Conservation (phyloP, 306 rosid genomes). For the Neltuma alba region DNA sequence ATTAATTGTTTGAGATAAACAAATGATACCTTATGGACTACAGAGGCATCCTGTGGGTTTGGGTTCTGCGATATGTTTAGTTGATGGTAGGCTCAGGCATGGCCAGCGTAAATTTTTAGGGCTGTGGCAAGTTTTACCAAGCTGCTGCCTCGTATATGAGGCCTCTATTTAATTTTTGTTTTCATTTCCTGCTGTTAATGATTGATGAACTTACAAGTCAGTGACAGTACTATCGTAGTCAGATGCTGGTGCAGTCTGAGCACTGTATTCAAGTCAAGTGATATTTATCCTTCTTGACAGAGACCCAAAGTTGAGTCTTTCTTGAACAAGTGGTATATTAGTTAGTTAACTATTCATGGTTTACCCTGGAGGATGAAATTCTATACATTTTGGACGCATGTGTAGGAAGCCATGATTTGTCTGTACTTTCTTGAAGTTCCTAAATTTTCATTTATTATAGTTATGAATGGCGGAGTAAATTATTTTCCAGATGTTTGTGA, state of each 20-base stretch:
- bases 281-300: no score
- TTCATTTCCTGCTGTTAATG: not conserved
- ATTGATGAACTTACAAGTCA: not conserved
- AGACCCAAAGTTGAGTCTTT: not conserved
- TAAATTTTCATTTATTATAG: constrained; percentile 21
- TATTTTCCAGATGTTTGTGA: constrained; percentile 57
- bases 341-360: not conserved
- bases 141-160: not conserved
- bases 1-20: not conserved
- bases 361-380: not conserved
- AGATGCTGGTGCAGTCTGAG: no score
- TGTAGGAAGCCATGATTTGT: constrained; percentile 20
- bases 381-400: not conserved
- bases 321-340: constrained; percentile 2
- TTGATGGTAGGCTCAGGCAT: not conserved
- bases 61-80: not conserved
- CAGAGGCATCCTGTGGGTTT: not conserved
- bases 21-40: not conserved
- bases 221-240: not conserved
- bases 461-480: constrained; percentile 28
- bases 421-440: constrained; percentile 22
- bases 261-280: no score
- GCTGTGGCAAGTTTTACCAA: constrained; percentile 1
- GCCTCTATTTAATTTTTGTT: not conserved
- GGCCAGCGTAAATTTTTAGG: not conserved